A percentile compares a stretch with the other conserved stretches of the same genome.
Evolutionary conservation across 768 basidiomycete genomes (phyloP).

Genomic region (Suillus decipiens): DNA sequence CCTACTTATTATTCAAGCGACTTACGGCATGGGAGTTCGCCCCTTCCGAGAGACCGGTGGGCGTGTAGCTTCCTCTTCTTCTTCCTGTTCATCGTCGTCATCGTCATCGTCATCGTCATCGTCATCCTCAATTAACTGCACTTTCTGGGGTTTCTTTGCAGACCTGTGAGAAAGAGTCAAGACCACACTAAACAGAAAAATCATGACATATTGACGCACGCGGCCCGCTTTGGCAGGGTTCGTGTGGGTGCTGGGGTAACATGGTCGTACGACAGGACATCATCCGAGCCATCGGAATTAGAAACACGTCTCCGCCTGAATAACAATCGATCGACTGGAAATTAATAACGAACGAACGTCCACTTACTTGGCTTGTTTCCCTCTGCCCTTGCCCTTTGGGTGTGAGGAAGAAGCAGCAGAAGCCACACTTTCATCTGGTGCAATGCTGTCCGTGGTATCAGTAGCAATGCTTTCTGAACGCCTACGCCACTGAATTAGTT

Average conservation of each 20-base stretch:
- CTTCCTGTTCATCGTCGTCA: conserved; percentile 32
- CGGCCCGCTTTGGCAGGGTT: conserved; percentile 56
- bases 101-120: conserved; percentile 44
- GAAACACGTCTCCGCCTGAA: conserved; percentile 59
- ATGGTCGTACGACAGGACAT: conserved; percentile 35
- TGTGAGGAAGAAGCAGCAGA: conserved; percentile 31
- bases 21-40: conserved; percentile 16
- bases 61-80: conserved; percentile 43
- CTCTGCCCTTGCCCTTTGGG: conserved; percentile 31
- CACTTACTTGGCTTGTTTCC: conserved; percentile 43
- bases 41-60: conserved; percentile 19
- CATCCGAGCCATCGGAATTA: conserved; percentile 48
- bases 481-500: conserved; percentile 31
- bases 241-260: conserved; percentile 45
- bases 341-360: background rate
- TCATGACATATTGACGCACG: conserved; percentile 41
- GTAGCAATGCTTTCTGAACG: conserved; percentile 61
- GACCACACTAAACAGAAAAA: background rate
- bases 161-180: conserved; percentile 31
- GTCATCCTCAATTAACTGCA: conserved; percentile 24
- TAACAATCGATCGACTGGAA: background rate
- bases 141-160: conserved; percentile 37
- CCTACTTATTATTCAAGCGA: background rate
- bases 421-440: conserved; percentile 36
- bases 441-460: conserved; percentile 41